Conservation (phyloP, 78 protist genomes). For the Dictyostelium firmibasis region DNA sequence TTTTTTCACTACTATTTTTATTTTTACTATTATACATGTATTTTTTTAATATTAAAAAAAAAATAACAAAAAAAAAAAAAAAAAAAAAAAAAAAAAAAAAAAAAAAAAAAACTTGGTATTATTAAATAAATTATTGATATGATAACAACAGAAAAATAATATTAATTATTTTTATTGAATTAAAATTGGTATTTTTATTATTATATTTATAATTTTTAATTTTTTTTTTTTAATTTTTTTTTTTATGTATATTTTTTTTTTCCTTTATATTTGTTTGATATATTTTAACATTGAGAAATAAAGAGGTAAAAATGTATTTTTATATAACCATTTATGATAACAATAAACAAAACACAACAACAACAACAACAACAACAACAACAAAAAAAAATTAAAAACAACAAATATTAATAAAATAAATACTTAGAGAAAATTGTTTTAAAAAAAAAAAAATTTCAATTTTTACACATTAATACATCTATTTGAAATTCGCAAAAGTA, state of each 20-base stretch:
- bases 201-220: neutral
- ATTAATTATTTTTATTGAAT: neutral
- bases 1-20: neutral
- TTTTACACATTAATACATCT: neutral
- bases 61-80: neutral
- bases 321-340: neutral
- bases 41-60: neutral
- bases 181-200: neutral
- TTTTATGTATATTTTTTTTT: neutral
- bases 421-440: neutral
- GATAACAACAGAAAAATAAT: neutral
- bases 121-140: neutral
- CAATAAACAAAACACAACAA: neutral
- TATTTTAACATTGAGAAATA: neutral
- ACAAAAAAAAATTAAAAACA: neutral
- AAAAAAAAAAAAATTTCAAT: neutral
- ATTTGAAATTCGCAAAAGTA: neutral
- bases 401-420: neutral
- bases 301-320: neutral
- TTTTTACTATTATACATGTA: neutral
- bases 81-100: neutral
- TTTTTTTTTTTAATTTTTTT: neutral
- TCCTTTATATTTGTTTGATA: neutral
- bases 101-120: neutral
- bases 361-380: neutral